phyloP scores from a whole-genome alignment of 225 moss, liverwort and hornwort species.

The Pleurozium schreberi region DNA sequence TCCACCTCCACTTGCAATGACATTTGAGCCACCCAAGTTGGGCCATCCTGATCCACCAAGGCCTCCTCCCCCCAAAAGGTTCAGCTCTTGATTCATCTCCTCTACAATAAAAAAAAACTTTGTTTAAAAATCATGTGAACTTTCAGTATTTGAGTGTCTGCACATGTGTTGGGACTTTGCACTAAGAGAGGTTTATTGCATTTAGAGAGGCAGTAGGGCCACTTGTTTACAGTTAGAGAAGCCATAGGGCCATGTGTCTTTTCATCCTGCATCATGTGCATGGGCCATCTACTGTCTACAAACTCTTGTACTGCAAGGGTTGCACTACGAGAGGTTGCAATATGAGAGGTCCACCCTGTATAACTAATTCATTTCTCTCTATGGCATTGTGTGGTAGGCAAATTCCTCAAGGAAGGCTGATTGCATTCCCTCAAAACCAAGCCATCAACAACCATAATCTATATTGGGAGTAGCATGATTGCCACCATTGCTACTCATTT shows the following conservation, averaged over 20 bases:
- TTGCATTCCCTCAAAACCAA: background rate
- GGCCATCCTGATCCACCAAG: background rate
- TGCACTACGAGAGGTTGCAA: too few relatives aligned
- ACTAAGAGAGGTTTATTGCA: too few relatives aligned
- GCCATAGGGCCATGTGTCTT: too few relatives aligned
- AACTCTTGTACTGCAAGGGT: too few relatives aligned
- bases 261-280: too few relatives aligned
- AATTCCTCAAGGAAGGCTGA: constrained; percentile 11
- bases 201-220: too few relatives aligned
- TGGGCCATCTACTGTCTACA: too few relatives aligned
- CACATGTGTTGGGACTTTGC: too few relatives aligned
- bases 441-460: constrained; percentile 3
- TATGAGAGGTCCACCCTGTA: too few relatives aligned
- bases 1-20: background rate
- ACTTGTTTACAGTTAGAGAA: too few relatives aligned
- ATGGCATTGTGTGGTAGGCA: background rate
- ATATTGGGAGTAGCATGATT: background rate
- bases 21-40: background rate
- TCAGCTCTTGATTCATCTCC: too few relatives aligned
- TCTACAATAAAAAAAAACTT: too few relatives aligned
- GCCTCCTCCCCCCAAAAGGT: background rate
- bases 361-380: background rate
- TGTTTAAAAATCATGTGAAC: background rate
- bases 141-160: background rate
- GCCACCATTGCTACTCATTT: background rate